Base-by-base conservation (phyloP, 345 rosid species). In the Eucalyptus polybractea region DNA sequence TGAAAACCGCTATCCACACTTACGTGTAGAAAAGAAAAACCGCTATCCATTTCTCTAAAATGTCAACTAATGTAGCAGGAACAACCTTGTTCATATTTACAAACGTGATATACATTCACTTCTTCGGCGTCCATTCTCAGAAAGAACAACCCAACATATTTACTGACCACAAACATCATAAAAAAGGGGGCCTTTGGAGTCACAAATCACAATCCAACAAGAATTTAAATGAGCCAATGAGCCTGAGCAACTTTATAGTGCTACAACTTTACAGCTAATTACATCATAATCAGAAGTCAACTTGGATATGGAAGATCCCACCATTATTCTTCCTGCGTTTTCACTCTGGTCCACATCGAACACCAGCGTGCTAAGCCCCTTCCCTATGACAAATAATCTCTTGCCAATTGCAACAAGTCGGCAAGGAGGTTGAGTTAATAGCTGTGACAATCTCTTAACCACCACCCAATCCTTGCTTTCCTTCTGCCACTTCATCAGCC, bases 401-500 rank as follows among this genome's bases (percentile, higher is more conserved):
- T 91, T 96, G 51, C 94, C 96, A 25, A 94, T 86, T 27, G 97
- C 94, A 86, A 95, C 97, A 88, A 97, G 93, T 91, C 87, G 95
- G 88, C 97, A 95, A 13, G 97, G 96, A 65, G 96, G 98, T 91
- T 93, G 93, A 88, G 95, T 93, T 60, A 93, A 93, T 27, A 94
- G 91, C 13, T 92, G 88, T 42, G 97, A 94, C 88, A 97, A 89
- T 95, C 96, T 95, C 90, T 95, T 95, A 33, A 97, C 91, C 40
- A 93, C 92, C 87, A 93, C 89, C 99, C 98, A 97, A 83, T 91
- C 95, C 67, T 95, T 92, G 42, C 86, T 90, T 45, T 94, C 92
- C 91, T 94, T 94, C 89, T 58, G 89, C 98, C 98, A 97, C 94
- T 91, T 93, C 91, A 94, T 93, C 89, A 97, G 90, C 94, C 91